Percentiles rank a stretch among this genome's conserved stretches.
Evolutionary conservation across 2,329 filamentous ascomycete species (phyloP).

Genomic region (Anthostomella pinea): DNA sequence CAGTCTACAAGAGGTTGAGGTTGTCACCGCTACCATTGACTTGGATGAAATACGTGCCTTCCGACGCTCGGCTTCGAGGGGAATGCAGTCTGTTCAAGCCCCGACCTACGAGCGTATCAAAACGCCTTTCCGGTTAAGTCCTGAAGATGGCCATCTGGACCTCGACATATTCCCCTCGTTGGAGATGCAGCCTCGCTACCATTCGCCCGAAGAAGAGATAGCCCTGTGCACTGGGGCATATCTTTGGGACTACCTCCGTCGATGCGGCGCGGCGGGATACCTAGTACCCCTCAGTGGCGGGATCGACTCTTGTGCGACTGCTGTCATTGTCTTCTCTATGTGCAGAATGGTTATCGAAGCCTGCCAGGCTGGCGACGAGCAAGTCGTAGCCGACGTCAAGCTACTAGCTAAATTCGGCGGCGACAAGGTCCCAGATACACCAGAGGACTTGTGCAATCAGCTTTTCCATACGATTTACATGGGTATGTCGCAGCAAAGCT

Average conservation of each 20-base stretch:
- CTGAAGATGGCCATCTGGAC: constrained; percentile 39
- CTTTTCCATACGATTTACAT: constrained; percentile 60
- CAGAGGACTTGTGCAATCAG: constrained; percentile 56
- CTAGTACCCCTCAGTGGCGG: no score
- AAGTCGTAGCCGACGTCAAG: constrained; percentile 36
- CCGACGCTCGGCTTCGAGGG: constrained; percentile 54
- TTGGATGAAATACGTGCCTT: constrained; percentile 68
- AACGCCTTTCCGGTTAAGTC: constrained; percentile 33
- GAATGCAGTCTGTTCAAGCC: constrained; percentile 53
- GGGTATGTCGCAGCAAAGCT: constrained; percentile 67
- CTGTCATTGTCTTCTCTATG: constrained; percentile 35
- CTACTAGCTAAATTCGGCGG: no score
- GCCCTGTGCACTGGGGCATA: constrained; percentile 62
- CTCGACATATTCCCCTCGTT: constrained; percentile 40
- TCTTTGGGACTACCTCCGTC: no score
- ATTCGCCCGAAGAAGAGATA: constrained; percentile 66
- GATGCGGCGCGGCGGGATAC: no score
- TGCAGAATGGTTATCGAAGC: no score
- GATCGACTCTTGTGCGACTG: constrained; percentile 69
- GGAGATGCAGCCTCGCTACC: constrained; percentile 48
- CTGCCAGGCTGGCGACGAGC: no score
- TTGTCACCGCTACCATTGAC: constrained; percentile 63
- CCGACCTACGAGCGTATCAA: constrained; percentile 45
- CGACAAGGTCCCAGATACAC: constrained; percentile 47
- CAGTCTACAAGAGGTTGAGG: constrained; percentile 62